Base-by-base conservation (phyloP, 495 filamentous ascomycete genomes). In the Lasiosphaeria ovina region DNA sequence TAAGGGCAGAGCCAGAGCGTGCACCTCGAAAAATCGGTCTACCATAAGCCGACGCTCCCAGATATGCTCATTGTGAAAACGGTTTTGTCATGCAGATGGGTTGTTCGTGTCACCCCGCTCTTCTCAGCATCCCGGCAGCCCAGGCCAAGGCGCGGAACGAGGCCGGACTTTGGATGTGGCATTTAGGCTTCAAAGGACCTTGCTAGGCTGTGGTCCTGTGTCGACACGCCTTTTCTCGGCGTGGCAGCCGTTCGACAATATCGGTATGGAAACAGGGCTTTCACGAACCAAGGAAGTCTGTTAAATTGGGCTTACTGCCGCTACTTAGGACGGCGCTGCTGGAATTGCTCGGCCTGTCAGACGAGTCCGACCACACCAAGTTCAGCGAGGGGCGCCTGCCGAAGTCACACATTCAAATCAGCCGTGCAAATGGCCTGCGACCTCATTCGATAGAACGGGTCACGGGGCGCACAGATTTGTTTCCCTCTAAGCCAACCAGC, bases 371-470 rank as follows among this genome's bases (percentile, higher is more conserved):
- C 44, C 44, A 47, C 5, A n/a, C 12, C 44, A n/a, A 12, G 38
- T 42, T 8, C 11, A 1, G 4, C 12, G 12, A n/a, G 6, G 44
- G 2, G 40, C 57, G 55, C 55, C 55, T 62, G 55, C 55, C 61
- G 55, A 51, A 34, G 17, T 17, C 32, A 24, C 11, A 40, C 54
- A 44, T 42, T 35, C 55, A 62, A 62, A 62, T 59, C 61, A 62
- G 61, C 61, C 61, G 55, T 58, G n/a, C 55, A 17, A 51, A 35
- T 52, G 51, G 34, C 35, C 16, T 50, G 24, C 61, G 34, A 36
- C 24, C 61, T 53, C 55, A 62, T 62, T 62, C 61, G 61, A 62
- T 42, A 55, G 55, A 58, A 54, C 53, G 54, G 61, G 51, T 62
- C 61, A 62, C 61, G 61, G 32, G 61, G 55, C 38, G 42, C 42